Evolutionary conservation across 306 rosid genomes (phyloP).

Genomic region (Quercus agrifolia): DNA sequence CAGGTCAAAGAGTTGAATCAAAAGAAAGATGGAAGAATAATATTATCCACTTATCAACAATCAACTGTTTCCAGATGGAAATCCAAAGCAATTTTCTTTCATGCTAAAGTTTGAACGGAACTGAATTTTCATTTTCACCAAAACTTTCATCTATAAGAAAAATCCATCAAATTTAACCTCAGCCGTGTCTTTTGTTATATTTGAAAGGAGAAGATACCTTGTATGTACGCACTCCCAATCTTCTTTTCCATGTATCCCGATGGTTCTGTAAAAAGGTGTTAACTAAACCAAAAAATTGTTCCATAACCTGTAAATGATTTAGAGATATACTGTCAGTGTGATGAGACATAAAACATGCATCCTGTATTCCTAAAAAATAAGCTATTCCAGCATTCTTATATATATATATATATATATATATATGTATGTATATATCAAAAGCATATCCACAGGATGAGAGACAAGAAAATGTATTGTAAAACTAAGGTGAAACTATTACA

Average conservation of each 20-base stretch:
- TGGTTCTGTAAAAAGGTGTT: slow-evolving; percentile 89
- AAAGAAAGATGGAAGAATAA: background rate
- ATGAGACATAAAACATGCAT: background rate
- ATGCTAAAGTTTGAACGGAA: background rate
- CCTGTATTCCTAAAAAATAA: background rate
- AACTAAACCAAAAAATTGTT: slow-evolving; percentile 86
- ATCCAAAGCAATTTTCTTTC: background rate
- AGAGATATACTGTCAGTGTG: slow-evolving; percentile 8
- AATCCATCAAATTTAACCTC: background rate
- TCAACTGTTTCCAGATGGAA: background rate
- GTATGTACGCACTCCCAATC: slow-evolving; percentile 88
- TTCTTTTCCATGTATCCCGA: slow-evolving; percentile 76
- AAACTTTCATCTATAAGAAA: background rate
- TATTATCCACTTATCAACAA: background rate
- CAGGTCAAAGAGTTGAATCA: background rate
- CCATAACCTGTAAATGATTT: slow-evolving; percentile 69
- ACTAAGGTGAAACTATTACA: background rate
- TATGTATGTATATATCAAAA: background rate
- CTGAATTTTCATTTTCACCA: background rate
- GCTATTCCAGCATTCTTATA: background rate
- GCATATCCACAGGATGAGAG: background rate
- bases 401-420: background rate
- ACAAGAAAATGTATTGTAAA: background rate
- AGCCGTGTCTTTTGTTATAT: slow-evolving; percentile 6
- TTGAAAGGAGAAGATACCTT: slow-evolving; percentile 53